These are phyloP conservation scores for Rubia occidens DNA, from an alignment of 305 asterid genomes.

Conservation along the genomic window DNA sequence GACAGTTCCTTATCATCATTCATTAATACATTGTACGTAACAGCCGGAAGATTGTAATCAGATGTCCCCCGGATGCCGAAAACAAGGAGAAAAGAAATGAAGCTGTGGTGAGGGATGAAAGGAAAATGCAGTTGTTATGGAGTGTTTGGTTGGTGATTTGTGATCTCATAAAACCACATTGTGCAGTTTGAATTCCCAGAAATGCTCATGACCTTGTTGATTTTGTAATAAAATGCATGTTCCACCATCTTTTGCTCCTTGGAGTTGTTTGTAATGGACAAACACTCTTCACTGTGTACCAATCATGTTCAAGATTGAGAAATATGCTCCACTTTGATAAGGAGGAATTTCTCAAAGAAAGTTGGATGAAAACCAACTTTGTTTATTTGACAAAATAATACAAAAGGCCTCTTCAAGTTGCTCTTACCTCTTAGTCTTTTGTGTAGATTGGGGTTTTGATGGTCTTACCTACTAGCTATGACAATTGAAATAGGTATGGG, in stretches of 20 bases:
- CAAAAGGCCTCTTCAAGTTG: constrained; percentile 72
- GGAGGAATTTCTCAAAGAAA: too few relatives aligned
- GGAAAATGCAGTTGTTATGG: neutral
- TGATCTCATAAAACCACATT: too few relatives aligned
- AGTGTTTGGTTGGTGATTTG: neutral
- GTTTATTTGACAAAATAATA: too few relatives aligned
- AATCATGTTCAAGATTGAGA: too few relatives aligned
- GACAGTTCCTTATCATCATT: neutral
- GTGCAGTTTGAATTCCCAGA: too few relatives aligned
- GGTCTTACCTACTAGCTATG: constrained; percentile 97
- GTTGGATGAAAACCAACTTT: too few relatives aligned
- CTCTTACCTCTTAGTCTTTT: constrained; percentile 83
- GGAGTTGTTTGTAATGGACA: too few relatives aligned
- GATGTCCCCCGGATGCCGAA: neutral
- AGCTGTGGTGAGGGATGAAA: neutral
- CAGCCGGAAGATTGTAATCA: neutral
- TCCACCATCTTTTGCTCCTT: too few relatives aligned
- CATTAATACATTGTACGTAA: neutral
- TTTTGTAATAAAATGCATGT: too few relatives aligned
- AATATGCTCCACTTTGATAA: too few relatives aligned
- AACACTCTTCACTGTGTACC: too few relatives aligned
- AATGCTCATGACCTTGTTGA: too few relatives aligned
- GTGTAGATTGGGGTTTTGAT: constrained; percentile 82
- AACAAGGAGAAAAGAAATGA: neutral
- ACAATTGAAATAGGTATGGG: constrained; percentile 90